Evolutionary conservation across 2,329 filamentous ascomycete genomes (phyloP).

Genomic region (Diplocarpon rosae): DNA sequence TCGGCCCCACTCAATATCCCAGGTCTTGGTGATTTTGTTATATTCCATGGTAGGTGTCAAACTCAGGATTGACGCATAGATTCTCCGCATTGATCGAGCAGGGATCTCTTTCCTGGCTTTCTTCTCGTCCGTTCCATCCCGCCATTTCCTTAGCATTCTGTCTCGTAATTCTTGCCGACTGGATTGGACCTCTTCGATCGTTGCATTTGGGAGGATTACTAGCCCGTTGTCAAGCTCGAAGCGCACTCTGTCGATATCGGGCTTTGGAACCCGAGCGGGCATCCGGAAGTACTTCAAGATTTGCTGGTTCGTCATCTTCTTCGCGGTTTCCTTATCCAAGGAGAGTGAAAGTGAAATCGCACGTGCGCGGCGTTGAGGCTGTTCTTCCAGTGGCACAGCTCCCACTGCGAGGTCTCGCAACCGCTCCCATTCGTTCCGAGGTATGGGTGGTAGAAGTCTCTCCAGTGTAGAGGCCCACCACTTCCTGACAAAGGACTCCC

Average conservation of each 20-base stretch:
- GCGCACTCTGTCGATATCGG: not conserved
- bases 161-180: not conserved
- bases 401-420: conserved; percentile 37
- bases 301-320: not conserved
- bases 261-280: not conserved
- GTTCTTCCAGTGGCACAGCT: conserved; percentile 7
- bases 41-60: conserved; percentile 33
- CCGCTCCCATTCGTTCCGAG: conserved; percentile 42
- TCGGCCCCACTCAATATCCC: conserved; percentile 37
- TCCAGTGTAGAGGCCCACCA: conserved; percentile 38
- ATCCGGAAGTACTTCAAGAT: conserved; percentile 1
- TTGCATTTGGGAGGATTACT: not conserved
- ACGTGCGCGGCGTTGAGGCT: conserved; percentile 16
- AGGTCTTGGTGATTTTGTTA: conserved; percentile 23
- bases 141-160: not conserved
- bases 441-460: conserved; percentile 44
- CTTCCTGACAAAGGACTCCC: conserved; percentile 33
- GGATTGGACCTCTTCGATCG: not conserved
- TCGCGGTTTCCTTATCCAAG: not conserved
- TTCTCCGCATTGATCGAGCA: conserved; percentile 35
- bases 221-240: not conserved
- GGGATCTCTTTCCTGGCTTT: not conserved
- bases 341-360: not conserved
- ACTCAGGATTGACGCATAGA: conserved; percentile 37
- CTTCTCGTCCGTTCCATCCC: not conserved